These are phyloP conservation scores for Pleurotus tuoliensis DNA, from an alignment of 768 basidiomycete genomes.

Conservation along the genomic window DNA sequence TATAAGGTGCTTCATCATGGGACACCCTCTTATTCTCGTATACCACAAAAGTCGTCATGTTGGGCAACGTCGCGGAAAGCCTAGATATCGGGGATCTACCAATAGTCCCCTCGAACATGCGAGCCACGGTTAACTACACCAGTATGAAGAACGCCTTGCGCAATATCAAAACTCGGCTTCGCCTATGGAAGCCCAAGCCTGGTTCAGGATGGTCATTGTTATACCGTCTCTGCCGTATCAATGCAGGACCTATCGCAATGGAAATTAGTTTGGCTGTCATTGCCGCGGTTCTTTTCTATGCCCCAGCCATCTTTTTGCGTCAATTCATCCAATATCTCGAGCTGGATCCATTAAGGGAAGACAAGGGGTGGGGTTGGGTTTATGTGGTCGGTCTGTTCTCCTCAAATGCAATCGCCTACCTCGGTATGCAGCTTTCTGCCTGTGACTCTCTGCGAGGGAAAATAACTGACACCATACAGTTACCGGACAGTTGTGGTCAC, in stretches of 20 bases:
- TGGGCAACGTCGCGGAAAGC: slow-evolving; percentile 68
- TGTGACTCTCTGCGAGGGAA: too few species aligned
- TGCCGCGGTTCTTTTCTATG: slow-evolving; percentile 63
- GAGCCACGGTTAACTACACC: slow-evolving; percentile 59
- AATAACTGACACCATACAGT: slow-evolving; percentile 27
- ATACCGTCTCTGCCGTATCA: slow-evolving; percentile 60
- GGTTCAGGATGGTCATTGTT: slow-evolving; percentile 65
- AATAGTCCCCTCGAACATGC: slow-evolving; percentile 71
- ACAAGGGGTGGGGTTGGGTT: slow-evolving; percentile 73
- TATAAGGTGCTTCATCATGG: slow-evolving; percentile 52
- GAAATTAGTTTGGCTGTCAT: slow-evolving; percentile 50
- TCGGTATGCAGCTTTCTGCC: slow-evolving; percentile 21
- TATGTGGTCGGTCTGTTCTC: slow-evolving; percentile 37
- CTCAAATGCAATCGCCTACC: slow-evolving; percentile 27
- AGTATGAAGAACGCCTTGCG: slow-evolving; percentile 58
- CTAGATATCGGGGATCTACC: slow-evolving; percentile 89
- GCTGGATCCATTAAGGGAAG: slow-evolving; percentile 48
- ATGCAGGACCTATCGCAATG: slow-evolving; percentile 33
- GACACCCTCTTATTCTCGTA: slow-evolving; percentile 78
- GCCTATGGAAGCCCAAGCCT: slow-evolving; percentile 54
- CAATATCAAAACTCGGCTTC: slow-evolving; percentile 35
- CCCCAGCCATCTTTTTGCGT: slow-evolving; percentile 57
- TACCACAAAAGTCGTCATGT: slow-evolving; percentile 82
- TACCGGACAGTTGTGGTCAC: slow-evolving; percentile 67
- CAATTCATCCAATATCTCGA: slow-evolving; percentile 64